Conservation (phyloP, 768 basidiomycete species). For the Russula lepida region DNA sequence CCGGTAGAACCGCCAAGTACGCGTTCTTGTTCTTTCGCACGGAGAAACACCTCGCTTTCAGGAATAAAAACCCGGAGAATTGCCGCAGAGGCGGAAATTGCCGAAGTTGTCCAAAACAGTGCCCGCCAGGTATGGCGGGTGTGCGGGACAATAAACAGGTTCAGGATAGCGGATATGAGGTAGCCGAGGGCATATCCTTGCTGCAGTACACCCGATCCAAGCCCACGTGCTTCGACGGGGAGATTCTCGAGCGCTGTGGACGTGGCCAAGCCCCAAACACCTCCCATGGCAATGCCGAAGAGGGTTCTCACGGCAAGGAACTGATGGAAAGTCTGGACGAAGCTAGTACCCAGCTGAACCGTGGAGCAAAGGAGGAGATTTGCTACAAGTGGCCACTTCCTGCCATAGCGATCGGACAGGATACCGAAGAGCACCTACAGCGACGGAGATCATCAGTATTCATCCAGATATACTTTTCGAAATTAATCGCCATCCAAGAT, state of each 20-base stretch:
- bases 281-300: constrained; percentile 86
- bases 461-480: background rate
- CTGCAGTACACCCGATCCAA: constrained; percentile 79
- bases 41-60: constrained; percentile 68
- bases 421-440: constrained; percentile 63
- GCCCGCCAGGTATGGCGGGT: constrained; percentile 47
- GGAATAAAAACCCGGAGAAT: constrained; percentile 57
- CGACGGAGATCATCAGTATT: background rate
- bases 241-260: constrained; percentile 84
- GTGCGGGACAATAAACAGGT: constrained; percentile 49
- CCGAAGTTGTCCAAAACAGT: constrained; percentile 75
- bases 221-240: constrained; percentile 77
- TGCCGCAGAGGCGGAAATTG: constrained; percentile 64
- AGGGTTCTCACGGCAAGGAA: constrained; percentile 80
- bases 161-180: constrained; percentile 76
- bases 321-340: constrained; percentile 62
- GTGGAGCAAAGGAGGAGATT: constrained; percentile 65
- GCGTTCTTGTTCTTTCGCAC: constrained; percentile 48
- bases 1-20: constrained; percentile 31
- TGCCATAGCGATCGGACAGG: constrained; percentile 80
- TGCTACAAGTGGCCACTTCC: constrained; percentile 85
- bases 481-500: background rate
- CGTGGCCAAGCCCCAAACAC: constrained; percentile 79
- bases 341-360: constrained; percentile 75
- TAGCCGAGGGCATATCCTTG: constrained; percentile 87